A percentile compares a stretch with the other conserved stretches of the same genome.
Conservation (phyloP, 352 stramenopile genomes). For the Phytophthora boehmeriae region DNA sequence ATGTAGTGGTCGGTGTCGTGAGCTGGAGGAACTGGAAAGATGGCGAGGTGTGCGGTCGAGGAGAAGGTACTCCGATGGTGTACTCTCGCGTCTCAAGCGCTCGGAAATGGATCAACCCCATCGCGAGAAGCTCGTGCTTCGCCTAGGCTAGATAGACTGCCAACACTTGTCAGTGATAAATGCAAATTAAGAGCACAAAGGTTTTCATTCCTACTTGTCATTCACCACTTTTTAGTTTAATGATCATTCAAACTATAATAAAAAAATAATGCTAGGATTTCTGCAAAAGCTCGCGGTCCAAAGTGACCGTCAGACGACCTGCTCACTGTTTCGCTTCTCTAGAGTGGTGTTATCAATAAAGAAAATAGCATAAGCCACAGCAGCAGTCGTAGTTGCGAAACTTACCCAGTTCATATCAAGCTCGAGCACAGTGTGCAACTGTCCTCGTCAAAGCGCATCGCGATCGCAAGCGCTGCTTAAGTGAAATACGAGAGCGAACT, state of each 20-base stretch:
- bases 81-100: slow-evolving; percentile 58
- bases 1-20: slow-evolving; percentile 60
- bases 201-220: too few species aligned
- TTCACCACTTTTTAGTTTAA: neutral
- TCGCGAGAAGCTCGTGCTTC: slow-evolving; percentile 32
- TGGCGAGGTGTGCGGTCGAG: slow-evolving; percentile 54
- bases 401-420: neutral
- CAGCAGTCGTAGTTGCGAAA: slow-evolving; percentile 6
- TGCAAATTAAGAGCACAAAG: slow-evolving; percentile 3
- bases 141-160: slow-evolving; percentile 14
- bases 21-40: slow-evolving; percentile 52
- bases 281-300: slow-evolving; percentile 23
- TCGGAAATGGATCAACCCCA: slow-evolving; percentile 50
- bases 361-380: neutral
- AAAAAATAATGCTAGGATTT: slow-evolving; percentile 26
- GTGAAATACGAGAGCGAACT: slow-evolving; percentile 70
- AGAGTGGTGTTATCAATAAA: neutral
- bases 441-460: slow-evolving; percentile 17
- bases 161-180: slow-evolving; percentile 4
- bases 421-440: slow-evolving; percentile 3
- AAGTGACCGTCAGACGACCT: slow-evolving; percentile 18
- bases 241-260: slow-evolving; percentile 20
- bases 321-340: slow-evolving; percentile 13
- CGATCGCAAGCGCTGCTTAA: slow-evolving; percentile 24
- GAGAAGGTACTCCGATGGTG: slow-evolving; percentile 53